phyloP scores from a whole-genome alignment of 2,329 filamentous ascomycete genomes.

The Blumeriella jaapii region DNA sequence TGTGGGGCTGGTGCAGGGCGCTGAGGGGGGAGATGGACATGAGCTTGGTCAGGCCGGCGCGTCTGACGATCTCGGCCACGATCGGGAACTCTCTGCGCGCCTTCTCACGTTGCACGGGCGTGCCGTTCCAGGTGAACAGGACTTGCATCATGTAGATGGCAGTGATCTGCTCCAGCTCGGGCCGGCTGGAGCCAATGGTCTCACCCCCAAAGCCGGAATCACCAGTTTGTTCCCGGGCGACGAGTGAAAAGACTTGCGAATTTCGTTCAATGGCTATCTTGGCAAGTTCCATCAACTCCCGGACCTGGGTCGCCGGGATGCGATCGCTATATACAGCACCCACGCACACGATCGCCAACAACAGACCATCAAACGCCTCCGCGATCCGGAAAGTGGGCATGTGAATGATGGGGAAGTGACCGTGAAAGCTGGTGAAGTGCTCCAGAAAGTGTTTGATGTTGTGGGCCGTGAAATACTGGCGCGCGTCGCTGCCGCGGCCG shows the following conservation, averaged over 20 bases:
- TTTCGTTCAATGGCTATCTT: constrained; percentile 47
- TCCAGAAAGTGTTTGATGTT: constrained; percentile 62
- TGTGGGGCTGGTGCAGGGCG: constrained; percentile 45
- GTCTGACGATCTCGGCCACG: constrained; percentile 45
- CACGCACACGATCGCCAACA: constrained; percentile 60
- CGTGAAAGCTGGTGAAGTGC: constrained; percentile 60
- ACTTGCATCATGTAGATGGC: constrained; percentile 50
- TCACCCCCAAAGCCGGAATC: constrained; percentile 31
- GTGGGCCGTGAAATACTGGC: constrained; percentile 48
- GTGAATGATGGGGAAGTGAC: constrained; percentile 63
- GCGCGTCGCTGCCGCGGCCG: constrained; percentile 40
- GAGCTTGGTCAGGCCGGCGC: constrained; percentile 43
- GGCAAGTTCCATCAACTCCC: constrained; percentile 55
- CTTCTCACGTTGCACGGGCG: constrained; percentile 49
- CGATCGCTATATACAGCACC: constrained; percentile 64
- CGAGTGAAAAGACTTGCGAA: constrained; percentile 36
- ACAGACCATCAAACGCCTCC: constrained; percentile 53
- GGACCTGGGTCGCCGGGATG: constrained; percentile 47
- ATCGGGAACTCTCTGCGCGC: constrained; percentile 47
- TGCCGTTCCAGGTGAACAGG: constrained; percentile 60
- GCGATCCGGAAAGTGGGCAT: constrained; percentile 58
- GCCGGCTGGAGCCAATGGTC: constrained; percentile 27
- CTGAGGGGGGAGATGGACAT: constrained; percentile 42
- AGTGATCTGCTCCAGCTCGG: constrained; percentile 55
- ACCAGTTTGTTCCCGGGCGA: constrained; percentile 31